Base-by-base conservation (phyloP, 192 early-diverging fungal species). In the Dissophora globulifera region DNA sequence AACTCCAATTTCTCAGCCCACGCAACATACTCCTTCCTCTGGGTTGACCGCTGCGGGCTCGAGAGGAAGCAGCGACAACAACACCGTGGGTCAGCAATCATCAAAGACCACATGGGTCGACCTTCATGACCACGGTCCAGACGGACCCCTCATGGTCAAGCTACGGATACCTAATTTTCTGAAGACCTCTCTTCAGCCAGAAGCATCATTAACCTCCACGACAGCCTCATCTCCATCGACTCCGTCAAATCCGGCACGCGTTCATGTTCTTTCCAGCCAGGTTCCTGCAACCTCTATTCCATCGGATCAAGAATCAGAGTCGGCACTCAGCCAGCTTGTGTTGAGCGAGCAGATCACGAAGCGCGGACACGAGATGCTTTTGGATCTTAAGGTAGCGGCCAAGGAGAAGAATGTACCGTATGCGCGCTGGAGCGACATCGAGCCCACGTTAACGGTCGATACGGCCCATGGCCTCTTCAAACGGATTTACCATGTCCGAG, bases 401-500 rank as follows among this genome's bases (percentile, higher is more conserved):
- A 46, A 50, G 19, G 42, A 50, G 2, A 70, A 53, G 49, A 64
- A 69, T 7, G 78, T 82, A n/a, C 81, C 81, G 3, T 62, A 75
- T 51, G 27, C 40, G 2, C 56, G 48, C n/a, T 66, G 78, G 56
- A 38, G 55, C 30, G 47, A 35, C 1, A 72, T 82, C 26, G 81
- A 74, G 23, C 63, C 70, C 5, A 65, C 67, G 4, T 25, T 79
- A 52, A 79, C 78, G 22, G 67, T 79, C 1, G 70, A 82, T 26
- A 40, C 63, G 25, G 84, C 87, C 0, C 85, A 88, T 64, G 87
- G 87, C 1, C 72, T 83, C 50, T 88, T 86, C 54, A 88, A 88
- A 35, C 63, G 83, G 32, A 85, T 88, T 1, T 88, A 84, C 45
- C 83, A 85, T 56, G 79, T 86, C 60, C 53, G 79, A 2, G 69